Evolutionary conservation across 225 moss, liverwort and hornwort species (phyloP).

Genomic region (Sphagnum tenellum): DNA sequence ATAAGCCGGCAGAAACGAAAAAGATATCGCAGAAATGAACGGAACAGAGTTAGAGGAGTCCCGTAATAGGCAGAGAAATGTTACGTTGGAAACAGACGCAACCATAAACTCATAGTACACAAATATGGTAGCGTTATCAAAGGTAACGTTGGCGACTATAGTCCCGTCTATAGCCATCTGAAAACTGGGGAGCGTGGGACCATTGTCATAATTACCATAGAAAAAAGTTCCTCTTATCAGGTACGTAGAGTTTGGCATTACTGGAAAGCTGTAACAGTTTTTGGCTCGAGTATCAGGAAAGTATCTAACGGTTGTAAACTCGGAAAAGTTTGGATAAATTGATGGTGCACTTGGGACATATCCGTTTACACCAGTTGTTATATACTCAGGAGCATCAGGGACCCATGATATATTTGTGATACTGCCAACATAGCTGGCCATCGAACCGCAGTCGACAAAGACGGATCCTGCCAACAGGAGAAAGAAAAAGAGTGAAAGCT

Average conservation of each 20-base stretch:
- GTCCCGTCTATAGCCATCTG: slow-evolving; percentile 8
- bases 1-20: neutral
- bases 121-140: neutral
- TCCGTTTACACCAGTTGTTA: slow-evolving; percentile 3
- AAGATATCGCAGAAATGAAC: slow-evolving; percentile 12
- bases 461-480: slow-evolving; percentile 4
- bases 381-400: slow-evolving; percentile 2
- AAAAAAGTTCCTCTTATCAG: slow-evolving; percentile 7
- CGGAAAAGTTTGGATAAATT: neutral
- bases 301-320: slow-evolving; percentile 5
- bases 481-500: too few species aligned
- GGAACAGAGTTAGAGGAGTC: neutral
- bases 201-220: neutral
- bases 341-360: neutral
- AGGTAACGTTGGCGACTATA: slow-evolving; percentile 1
- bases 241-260: slow-evolving; percentile 2
- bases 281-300: slow-evolving; percentile 7
- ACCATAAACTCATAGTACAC: neutral
- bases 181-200: slow-evolving; percentile 1
- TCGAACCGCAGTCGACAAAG: slow-evolving; percentile 12
- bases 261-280: slow-evolving; percentile 13
- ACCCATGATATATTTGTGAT: slow-evolving; percentile 9
- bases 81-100: neutral
- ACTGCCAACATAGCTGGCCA: neutral
- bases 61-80: slow-evolving; percentile 11